phyloP scores from a whole-genome alignment of 192 early-diverging fungal genomes.

The Dissophora ornata region DNA sequence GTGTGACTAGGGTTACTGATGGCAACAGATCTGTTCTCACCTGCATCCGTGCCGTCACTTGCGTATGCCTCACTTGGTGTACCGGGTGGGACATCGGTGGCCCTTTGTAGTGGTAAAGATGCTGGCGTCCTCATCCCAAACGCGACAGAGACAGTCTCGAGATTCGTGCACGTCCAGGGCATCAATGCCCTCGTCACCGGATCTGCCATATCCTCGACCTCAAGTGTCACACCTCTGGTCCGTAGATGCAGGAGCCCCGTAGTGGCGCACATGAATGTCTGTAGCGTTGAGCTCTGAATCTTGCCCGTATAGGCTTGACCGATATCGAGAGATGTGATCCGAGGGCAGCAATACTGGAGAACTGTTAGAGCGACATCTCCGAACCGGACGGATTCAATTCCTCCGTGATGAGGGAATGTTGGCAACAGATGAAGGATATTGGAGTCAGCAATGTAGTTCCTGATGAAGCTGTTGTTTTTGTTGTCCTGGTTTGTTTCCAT shows the following conservation, averaged over 20 bases:
- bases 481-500: no score
- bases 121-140: not conserved
- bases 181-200: not conserved
- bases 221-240: not conserved
- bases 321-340: slow-evolving; percentile 8
- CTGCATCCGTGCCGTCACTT: no score
- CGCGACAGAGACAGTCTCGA: slow-evolving; percentile 11
- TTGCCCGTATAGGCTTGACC: slow-evolving; percentile 1
- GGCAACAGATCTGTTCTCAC: no score
- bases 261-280: not conserved
- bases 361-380: slow-evolving; percentile 1
- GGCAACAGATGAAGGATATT: not conserved
- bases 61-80: no score
- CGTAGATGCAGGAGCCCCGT: slow-evolving; percentile 1
- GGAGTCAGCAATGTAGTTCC: no score
- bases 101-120: no score
- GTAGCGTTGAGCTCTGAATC: slow-evolving; percentile 3
- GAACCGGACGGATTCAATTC: slow-evolving; percentile 5
- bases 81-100: no score
- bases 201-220: slow-evolving; percentile 19
- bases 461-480: no score
- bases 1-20: no score
- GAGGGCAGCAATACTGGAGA: slow-evolving; percentile 5
- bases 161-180: not conserved
- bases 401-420: not conserved